Evolutionary conservation across 169 alveolate species (phyloP).

Genomic region (Haemoproteus tartakovskyi): DNA sequence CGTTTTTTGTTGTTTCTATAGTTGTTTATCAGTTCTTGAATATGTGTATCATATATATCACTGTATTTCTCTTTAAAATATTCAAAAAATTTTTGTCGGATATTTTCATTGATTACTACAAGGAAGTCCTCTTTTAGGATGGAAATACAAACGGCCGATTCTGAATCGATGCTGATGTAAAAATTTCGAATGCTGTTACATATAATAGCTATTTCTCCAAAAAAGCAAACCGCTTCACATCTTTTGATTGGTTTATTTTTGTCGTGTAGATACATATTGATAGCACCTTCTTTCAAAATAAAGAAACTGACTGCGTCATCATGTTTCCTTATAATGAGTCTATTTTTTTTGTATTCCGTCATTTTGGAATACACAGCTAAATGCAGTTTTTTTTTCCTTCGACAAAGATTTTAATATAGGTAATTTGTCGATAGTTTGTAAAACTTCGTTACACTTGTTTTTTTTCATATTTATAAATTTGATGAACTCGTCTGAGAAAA

Average conservation of each 20-base stretch:
- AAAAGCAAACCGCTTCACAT: too few species aligned
- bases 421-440: constrained; percentile 13
- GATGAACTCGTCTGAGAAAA: constrained; percentile 12
- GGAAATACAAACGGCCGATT: constrained; percentile 31
- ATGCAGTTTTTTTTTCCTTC: constrained; percentile 13
- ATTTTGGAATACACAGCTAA: constrained; percentile 31
- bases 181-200: constrained; percentile 55
- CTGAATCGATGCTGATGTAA: constrained; percentile 33
- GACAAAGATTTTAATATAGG: constrained; percentile 50
- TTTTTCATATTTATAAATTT: constrained; percentile 23
- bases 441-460: constrained; percentile 24
- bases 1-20: neutral
- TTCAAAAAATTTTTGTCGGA: constrained; percentile 25
- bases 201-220: constrained; percentile 53
- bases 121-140: constrained; percentile 27
- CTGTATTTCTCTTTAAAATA: constrained; percentile 4
- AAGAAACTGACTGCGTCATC: constrained; percentile 40
- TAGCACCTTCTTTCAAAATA: constrained; percentile 42
- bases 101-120: constrained; percentile 24
- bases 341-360: constrained; percentile 22
- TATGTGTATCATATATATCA: neutral
- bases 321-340: constrained; percentile 60
- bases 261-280: constrained; percentile 9
- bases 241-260: too few species aligned
- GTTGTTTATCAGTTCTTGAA: constrained; percentile 12